phyloP scores from a whole-genome alignment of 2,329 filamentous ascomycete genomes.

The Fusarium papillatum region DNA sequence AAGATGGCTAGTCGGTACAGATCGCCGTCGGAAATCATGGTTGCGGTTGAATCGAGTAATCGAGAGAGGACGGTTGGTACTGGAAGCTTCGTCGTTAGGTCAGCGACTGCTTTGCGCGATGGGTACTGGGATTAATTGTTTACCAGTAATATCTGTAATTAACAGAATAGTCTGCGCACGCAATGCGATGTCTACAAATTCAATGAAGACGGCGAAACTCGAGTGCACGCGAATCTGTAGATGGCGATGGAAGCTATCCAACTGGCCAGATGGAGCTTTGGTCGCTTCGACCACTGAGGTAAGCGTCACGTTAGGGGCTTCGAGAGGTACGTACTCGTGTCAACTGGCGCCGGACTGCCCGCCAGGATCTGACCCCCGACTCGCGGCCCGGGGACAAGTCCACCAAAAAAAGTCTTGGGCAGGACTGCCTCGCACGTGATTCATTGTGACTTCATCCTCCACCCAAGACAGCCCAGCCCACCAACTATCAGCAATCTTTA shows the following conservation, averaged over 20 bases:
- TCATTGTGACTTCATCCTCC: constrained; percentile 46
- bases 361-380: not conserved
- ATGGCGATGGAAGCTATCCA: constrained; percentile 34
- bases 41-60: constrained; percentile 51
- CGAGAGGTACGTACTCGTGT: constrained; percentile 38
- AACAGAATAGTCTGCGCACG: not conserved
- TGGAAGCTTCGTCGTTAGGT: constrained; percentile 21
- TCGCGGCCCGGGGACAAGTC: constrained; percentile 3
- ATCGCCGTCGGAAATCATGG: constrained; percentile 94
- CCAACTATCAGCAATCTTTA: constrained; percentile 44
- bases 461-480: constrained; percentile 44
- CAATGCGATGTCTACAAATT: not conserved
- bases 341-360: not conserved
- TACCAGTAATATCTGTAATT: constrained; percentile 1
- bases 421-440: constrained; percentile 40
- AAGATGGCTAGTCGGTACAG: constrained; percentile 95
- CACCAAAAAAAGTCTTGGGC: constrained; percentile 37
- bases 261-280: constrained; percentile 48
- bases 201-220: not conserved
- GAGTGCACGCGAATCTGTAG: constrained; percentile 16
- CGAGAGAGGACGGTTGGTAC: constrained; percentile 9
- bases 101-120: constrained; percentile 17
- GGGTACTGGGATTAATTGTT: not conserved
- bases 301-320: constrained; percentile 10
- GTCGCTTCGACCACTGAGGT: constrained; percentile 11